Evolutionary conservation across 768 basidiomycete species (phyloP), one percentile per base, ranked within the genome.

Genomic region (Steccherinum ochraceum): DNA sequence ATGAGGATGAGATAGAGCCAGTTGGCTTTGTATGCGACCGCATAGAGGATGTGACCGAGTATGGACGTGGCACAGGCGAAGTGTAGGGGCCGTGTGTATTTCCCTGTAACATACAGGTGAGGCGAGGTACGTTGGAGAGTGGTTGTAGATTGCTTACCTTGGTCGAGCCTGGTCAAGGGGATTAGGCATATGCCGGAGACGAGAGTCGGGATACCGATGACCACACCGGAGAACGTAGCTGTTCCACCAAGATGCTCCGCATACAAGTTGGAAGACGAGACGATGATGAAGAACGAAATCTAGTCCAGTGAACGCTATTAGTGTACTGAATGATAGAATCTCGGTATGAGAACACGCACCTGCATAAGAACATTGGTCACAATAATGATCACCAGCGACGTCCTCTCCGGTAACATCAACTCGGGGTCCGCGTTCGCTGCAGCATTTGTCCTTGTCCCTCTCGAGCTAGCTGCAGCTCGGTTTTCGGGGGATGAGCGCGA

Each of bases 1-100:
- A 86, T 72, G 54, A 88, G 78, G 56, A 86, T 84, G 55, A 86
- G 70, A 62, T 86, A 86, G 11, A 86, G 75, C 61, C 71, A 81
- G 59, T 78, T 69, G 24, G 76, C 70, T 16, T 61, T 68, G 61
- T 84, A 86, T 0, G 85, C 85, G 25, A 78, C 63, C 12, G 75
- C 82, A 58, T 85, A 84, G 3, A 82, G 66, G 51, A 84, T 63
- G 54, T 81, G 76, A 0, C 83, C 84, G 18, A 81, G 43, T 46
- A 84, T 64, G 21, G 76, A 72, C 1, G 77, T 59, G 2, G 65
- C 69, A 53, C 81, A 87, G 41, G 74, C 71, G 30, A 86, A 57
- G 42, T 77, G 74, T 18, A 86, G 69, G 12, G 84, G 78, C 3
- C 67, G 54, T 18, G 66, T 69, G 56, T 86, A 86, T 27, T 66